These are phyloP conservation scores for Cicer arietinum DNA, from an alignment of 306 rosid genomes.

Conservation along the genomic window DNA sequence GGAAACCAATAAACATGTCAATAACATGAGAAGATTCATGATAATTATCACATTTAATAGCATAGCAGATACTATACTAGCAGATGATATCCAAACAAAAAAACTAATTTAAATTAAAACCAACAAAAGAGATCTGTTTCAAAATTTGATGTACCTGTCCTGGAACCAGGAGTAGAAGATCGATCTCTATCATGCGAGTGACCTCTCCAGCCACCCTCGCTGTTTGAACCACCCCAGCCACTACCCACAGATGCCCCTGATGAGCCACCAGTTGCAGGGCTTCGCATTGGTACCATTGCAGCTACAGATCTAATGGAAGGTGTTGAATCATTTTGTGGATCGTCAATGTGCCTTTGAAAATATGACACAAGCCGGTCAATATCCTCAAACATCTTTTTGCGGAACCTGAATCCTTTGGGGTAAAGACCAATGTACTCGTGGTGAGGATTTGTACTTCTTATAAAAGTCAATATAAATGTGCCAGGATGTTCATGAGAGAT, in stretches of 20 bases:
- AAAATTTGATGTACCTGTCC: slow-evolving; percentile 67
- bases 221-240: slow-evolving; percentile 82
- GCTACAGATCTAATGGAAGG: slow-evolving; percentile 97
- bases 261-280: slow-evolving; percentile 97
- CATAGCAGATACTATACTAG: slow-evolving; percentile 12
- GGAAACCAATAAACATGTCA: slow-evolving; percentile 7
- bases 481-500: slow-evolving; percentile 98
- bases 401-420: slow-evolving; percentile 95
- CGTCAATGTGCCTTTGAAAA: slow-evolving; percentile 93
- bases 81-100: slow-evolving; percentile 16
- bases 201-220: slow-evolving; percentile 86
- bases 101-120: slow-evolving; percentile 12
- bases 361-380: slow-evolving; percentile 91
- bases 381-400: slow-evolving; percentile 96
- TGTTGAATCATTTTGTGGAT: slow-evolving; percentile 75
- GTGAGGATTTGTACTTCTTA: slow-evolving; percentile 95
- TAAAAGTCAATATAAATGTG: slow-evolving; percentile 83
- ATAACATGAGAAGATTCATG: neutral
- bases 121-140: neutral
- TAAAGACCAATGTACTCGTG: slow-evolving; percentile 97
- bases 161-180: slow-evolving; percentile 86
- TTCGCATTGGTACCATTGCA: slow-evolving; percentile 98
- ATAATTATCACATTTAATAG: neutral
- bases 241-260: slow-evolving; percentile 81
- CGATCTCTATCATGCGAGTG: slow-evolving; percentile 82